Evolutionary conservation across 139 green algal species (phyloP), one percentile per base, ranked within the genome.

Genomic region (Astrephomene gubernaculifera): DNA sequence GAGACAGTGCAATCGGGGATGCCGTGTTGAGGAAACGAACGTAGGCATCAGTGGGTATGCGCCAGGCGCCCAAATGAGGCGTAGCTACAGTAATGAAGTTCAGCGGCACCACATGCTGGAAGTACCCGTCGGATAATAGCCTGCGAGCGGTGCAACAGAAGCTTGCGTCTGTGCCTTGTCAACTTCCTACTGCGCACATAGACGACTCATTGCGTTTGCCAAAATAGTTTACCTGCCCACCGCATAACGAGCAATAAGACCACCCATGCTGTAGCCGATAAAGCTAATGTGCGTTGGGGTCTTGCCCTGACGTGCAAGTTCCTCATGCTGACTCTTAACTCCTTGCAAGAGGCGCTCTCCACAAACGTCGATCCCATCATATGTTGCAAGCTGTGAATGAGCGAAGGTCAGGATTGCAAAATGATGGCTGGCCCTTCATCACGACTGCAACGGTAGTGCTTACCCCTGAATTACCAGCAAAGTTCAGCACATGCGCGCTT

Each of bases 61-160:
- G 60, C 85, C 85, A 89, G 27, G 53, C 35, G 14, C 86, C 86
- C 57, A 90, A 35, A 49, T 90, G 86, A 19, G 86, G 86, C 17
- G 79, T 85, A 2, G 86, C 79, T 14, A 90, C 74, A 21, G 86
- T 85, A 8, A 87, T 38, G n/a, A 84, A 90, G 21, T 69, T 81
- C n/a, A 90, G 38, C 1, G 86, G 79, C 25, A 21, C 61, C 2
- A 75, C 49, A 9, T 53, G 61, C 5, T 63, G 35, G 27, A 88
- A 72, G 6, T 36, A 72, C 12, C 83, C 83, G 38, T 78, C 74
- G 2, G 44, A 31, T 27, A 71, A 81, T 9, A 88, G 83, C 65
- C 68, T 72, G 65, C 5, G 17, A 17, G n/a, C n/a, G n/a, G n/a
- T n/a, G n/a, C n/a, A 60, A 60, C 14, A 17, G 49, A 12, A 17